phyloP scores from a whole-genome alignment of 768 basidiomycete species.

The Kondoa subrosea region DNA sequence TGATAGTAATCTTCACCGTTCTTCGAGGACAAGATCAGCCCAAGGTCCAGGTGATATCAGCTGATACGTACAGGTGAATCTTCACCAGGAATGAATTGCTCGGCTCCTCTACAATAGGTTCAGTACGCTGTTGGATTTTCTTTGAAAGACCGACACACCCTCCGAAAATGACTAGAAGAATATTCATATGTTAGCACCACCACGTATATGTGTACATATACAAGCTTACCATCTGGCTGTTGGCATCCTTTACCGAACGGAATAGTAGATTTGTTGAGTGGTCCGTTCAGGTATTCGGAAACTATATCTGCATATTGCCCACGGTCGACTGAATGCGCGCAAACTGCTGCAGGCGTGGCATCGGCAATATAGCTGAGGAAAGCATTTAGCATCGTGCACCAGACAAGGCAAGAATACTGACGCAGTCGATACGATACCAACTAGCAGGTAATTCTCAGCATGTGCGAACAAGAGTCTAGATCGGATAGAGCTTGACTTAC shows the following conservation, averaged over 20 bases:
- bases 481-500: background rate
- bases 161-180: background rate
- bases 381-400: background rate
- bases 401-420: slow-evolving; percentile 14
- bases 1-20: slow-evolving; percentile 27
- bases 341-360: slow-evolving; percentile 33
- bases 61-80: slow-evolving; percentile 17
- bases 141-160: no score
- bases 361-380: slow-evolving; percentile 27
- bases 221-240: no score
- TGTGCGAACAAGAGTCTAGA: background rate
- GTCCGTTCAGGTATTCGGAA: background rate
- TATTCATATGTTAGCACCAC: no score
- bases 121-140: no score
- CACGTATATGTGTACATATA: no score
- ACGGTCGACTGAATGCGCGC: background rate
- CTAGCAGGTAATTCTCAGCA: slow-evolving; percentile 26
- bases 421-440: slow-evolving; percentile 35
- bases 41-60: no score
- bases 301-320: background rate
- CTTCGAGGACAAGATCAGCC: no score
- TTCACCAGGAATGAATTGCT: slow-evolving; percentile 30
- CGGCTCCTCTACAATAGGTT: slow-evolving; percentile 29
- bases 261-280: slow-evolving; percentile 12
- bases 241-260: no score